phyloP scores from a whole-genome alignment of 2,329 filamentous ascomycete species.

The Macrophomina pseudophaseolina region DNA sequence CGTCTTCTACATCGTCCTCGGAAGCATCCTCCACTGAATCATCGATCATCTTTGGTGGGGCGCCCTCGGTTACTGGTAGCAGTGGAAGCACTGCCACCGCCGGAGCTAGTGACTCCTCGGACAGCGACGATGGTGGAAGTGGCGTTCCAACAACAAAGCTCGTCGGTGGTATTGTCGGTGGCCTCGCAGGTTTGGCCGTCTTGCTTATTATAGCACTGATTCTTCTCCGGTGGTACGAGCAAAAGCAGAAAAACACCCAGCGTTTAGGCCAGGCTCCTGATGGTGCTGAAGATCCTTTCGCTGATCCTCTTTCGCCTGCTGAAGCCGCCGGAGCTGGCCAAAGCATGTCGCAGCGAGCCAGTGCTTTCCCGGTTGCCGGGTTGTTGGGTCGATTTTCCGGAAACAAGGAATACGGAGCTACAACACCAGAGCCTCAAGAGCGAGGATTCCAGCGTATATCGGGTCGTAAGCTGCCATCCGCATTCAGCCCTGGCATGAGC shows the following conservation, averaged over 20 bases:
- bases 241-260: conserved; percentile 31
- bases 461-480: conserved; percentile 55
- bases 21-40: conserved; percentile 28
- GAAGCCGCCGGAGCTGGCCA: conserved; percentile 28
- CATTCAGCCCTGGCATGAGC: conserved; percentile 55
- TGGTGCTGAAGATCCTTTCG: conserved; percentile 22
- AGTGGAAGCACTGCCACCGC: conserved; percentile 23
- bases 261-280: conserved; percentile 28
- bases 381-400: conserved; percentile 47
- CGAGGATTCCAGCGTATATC: conserved; percentile 54
- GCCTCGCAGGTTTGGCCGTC: conserved; percentile 62
- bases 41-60: conserved; percentile 29
- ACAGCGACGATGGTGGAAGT: conserved; percentile 28
- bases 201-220: conserved; percentile 58
- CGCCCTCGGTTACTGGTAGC: conserved; percentile 29
- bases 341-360: conserved; percentile 49
- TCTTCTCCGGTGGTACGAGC: conserved; percentile 59
- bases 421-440: conserved; percentile 35
- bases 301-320: conserved; percentile 28
- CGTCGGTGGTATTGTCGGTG: conserved; percentile 67
- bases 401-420: conserved; percentile 38
- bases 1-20: conserved; percentile 26
- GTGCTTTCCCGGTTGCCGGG: conserved; percentile 45
- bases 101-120: conserved; percentile 21
- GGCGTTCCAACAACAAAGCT: conserved; percentile 57